phyloP scores from a whole-genome alignment of 2,329 filamentous ascomycete genomes.

The Hypoxylon rubiginosum region DNA sequence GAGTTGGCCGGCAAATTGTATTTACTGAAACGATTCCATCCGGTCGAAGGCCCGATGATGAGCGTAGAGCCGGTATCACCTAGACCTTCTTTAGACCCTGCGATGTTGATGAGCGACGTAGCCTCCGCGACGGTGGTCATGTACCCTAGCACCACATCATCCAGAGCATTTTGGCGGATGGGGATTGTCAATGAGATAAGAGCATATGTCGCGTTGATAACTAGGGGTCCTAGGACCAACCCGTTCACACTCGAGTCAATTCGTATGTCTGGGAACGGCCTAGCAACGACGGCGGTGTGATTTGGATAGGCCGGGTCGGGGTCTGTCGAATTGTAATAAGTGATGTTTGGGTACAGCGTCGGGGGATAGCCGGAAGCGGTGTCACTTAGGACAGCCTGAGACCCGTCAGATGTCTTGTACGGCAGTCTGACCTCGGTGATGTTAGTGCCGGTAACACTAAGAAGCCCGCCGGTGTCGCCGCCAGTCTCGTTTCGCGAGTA shows the following conservation, averaged over 20 bases:
- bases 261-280: conserved; percentile 64
- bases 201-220: conserved; percentile 79
- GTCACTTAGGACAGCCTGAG: conserved; percentile 72
- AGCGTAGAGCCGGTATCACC: conserved; percentile 78
- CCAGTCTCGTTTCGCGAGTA: conserved; percentile 78
- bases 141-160: conserved; percentile 80
- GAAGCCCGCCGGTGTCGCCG: conserved; percentile 62
- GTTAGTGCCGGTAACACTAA: conserved; percentile 72
- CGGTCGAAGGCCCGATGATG: conserved; percentile 75
- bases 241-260: conserved; percentile 64
- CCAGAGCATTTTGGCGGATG: conserved; percentile 75
- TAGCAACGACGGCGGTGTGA: conserved; percentile 60
- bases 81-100: conserved; percentile 76
- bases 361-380: conserved; percentile 76
- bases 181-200: conserved; percentile 86
- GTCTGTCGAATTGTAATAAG: conserved; percentile 65
- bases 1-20: conserved; percentile 61
- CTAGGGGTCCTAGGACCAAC: conserved; percentile 82
- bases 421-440: conserved; percentile 71
- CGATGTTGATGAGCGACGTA: conserved; percentile 71
- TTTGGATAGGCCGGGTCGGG: conserved; percentile 58
- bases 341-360: conserved; percentile 82
- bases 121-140: conserved; percentile 84
- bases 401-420: conserved; percentile 69
- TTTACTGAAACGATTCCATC: conserved; percentile 73